Percentiles rank a stretch among this genome's conserved stretches.
Conservation (phyloP, 768 basidiomycete species). For the Boletus edulis region DNA sequence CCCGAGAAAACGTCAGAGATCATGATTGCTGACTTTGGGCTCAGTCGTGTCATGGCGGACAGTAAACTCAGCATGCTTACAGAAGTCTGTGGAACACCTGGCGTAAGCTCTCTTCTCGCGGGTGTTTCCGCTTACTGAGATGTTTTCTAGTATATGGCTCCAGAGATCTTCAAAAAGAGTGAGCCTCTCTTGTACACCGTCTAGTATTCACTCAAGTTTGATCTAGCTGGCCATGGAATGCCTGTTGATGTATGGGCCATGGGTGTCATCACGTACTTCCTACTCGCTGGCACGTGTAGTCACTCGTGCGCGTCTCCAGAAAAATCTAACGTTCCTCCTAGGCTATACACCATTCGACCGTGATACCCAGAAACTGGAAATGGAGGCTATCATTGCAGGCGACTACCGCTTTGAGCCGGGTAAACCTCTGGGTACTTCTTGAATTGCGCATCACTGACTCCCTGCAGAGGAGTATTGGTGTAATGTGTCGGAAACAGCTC, state of each 20-base stretch:
- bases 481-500: slow-evolving; percentile 79
- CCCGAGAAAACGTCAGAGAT: slow-evolving; percentile 86
- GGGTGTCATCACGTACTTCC: slow-evolving; percentile 98
- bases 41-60: slow-evolving; percentile 88
- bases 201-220: background rate
- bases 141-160: slow-evolving; percentile 76
- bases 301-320: background rate
- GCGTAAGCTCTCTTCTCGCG: slow-evolving; percentile 43
- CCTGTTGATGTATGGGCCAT: slow-evolving; percentile 98
- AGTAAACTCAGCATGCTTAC: slow-evolving; percentile 85
- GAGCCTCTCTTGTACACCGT: slow-evolving; percentile 21
- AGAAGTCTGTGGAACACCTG: slow-evolving; percentile 94
- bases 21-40: slow-evolving; percentile 96
- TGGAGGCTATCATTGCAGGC: slow-evolving; percentile 92
- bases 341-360: slow-evolving; percentile 98
- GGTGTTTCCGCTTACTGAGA: slow-evolving; percentile 3
- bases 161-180: slow-evolving; percentile 95
- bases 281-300: slow-evolving; percentile 59
- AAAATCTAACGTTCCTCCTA: slow-evolving; percentile 17
- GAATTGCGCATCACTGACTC: background rate
- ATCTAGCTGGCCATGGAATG: slow-evolving; percentile 82
- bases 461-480: slow-evolving; percentile 76
- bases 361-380: slow-evolving; percentile 83
- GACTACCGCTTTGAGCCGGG: slow-evolving; percentile 90
- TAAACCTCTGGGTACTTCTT: slow-evolving; percentile 8